These are phyloP conservation scores for Hortiboletus campestris DNA, from an alignment of 768 basidiomycete species.

Conservation along the genomic window DNA sequence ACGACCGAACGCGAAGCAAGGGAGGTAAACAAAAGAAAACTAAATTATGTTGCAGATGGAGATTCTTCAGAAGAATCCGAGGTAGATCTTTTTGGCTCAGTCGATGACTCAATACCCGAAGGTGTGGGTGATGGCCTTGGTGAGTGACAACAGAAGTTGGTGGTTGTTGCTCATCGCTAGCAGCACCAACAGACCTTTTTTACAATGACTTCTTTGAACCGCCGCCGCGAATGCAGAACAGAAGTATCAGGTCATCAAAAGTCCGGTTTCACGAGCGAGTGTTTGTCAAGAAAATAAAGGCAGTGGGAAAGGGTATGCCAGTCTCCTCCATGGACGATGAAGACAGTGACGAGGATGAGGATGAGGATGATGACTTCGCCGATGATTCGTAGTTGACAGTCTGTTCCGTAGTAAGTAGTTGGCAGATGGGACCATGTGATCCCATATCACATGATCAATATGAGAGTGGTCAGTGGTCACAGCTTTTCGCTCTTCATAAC, in stretches of 20 bases:
- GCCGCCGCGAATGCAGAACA: constrained; percentile 34
- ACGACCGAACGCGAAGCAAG: constrained; percentile 75
- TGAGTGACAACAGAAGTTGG: constrained; percentile 26
- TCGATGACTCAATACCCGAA: constrained; percentile 45
- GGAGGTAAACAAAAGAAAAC: constrained; percentile 56
- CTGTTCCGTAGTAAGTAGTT: background rate
- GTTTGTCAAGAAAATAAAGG: constrained; percentile 75
- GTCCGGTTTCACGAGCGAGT: constrained; percentile 85
- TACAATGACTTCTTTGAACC: constrained; percentile 84
- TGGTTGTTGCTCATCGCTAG: background rate
- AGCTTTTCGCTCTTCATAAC: constrained; percentile 1
- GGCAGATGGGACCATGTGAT: background rate
- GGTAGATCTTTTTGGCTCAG: constrained; percentile 65
- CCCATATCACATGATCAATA: constrained; percentile 10
- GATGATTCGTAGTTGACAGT: constrained; percentile 30
- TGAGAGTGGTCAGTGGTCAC: background rate
- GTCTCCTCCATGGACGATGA: constrained; percentile 40
- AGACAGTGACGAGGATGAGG: constrained; percentile 39
- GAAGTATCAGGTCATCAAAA: constrained; percentile 31
- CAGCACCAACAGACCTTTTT: constrained; percentile 47
- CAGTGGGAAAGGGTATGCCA: constrained; percentile 64
- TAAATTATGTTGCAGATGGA: constrained; percentile 52
- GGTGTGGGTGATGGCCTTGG: constrained; percentile 43
- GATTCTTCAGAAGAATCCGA: constrained; percentile 51
- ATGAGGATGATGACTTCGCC: constrained; percentile 35